phyloP scores from a whole-genome alignment of 345 rosid genomes.

The Trapa incisa region DNA sequence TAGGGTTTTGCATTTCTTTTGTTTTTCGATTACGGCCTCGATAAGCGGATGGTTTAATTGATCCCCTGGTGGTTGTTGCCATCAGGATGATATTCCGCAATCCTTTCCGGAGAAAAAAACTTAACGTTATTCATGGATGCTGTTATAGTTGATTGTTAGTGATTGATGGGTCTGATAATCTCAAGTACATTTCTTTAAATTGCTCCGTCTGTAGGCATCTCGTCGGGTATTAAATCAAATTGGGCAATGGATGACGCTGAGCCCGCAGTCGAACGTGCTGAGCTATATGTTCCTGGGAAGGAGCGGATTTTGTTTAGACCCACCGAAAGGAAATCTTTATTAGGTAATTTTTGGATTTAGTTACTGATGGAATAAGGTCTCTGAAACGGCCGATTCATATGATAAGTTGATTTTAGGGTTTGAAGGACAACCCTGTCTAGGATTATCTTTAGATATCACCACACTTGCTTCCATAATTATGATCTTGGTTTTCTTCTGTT shows the following conservation, averaged over 20 bases:
- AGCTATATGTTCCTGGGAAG: conserved; percentile 23
- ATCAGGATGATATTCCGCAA: background rate
- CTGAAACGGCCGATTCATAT: background rate
- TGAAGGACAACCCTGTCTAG: background rate
- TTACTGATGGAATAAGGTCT: too few species aligned
- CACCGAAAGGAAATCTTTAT: conserved; percentile 33
- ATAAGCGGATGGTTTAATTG: background rate
- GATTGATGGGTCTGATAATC: background rate
- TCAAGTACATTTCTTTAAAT: background rate
- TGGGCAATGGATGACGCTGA: background rate
- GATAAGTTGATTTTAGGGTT: background rate
- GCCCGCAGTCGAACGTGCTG: background rate
- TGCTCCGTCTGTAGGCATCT: background rate
- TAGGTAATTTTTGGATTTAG: conserved; percentile 22
- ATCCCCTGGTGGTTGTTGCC: background rate
- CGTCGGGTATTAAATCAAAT: background rate
- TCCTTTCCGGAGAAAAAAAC: background rate
- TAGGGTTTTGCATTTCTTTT: background rate
- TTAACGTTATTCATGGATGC: background rate
- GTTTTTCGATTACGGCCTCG: background rate
- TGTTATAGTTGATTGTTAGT: background rate
- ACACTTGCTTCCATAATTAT: background rate
- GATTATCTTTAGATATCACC: background rate
- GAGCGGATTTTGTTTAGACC: conserved; percentile 43
- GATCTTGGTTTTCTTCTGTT: background rate